phyloP scores from a whole-genome alignment of 1,284 basidiomycete species.

The Wallemia mellicola region DNA sequence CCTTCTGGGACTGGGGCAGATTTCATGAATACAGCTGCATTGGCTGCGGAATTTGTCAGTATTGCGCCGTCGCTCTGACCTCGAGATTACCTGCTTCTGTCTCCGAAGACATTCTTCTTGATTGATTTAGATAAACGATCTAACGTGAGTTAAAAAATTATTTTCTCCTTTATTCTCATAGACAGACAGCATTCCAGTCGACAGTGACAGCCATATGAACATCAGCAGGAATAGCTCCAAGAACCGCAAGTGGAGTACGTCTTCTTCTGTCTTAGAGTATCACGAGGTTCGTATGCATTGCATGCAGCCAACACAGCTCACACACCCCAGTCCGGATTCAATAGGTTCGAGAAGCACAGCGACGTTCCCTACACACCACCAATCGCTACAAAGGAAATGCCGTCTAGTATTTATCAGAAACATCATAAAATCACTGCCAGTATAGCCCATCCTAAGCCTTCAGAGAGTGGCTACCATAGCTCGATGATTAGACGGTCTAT shows the following conservation, averaged over 20 bases:
- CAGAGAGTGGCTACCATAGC: not conserved
- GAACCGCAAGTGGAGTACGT: not conserved
- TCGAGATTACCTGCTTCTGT: not conserved
- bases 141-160: too few species aligned
- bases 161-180: not conserved
- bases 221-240: not conserved
- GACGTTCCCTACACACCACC: not conserved
- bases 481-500: not conserved
- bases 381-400: not conserved
- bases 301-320: not conserved
- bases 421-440: not conserved
- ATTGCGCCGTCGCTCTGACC: not conserved
- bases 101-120: too few species aligned
- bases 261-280: not conserved
- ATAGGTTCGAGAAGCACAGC: not conserved
- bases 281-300: not conserved
- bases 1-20: conserved; percentile 46
- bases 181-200: not conserved
- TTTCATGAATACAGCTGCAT: conserved; percentile 40
- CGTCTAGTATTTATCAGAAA: not conserved
- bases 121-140: too few species aligned
- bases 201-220: not conserved
- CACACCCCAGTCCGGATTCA: not conserved
- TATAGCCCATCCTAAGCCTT: not conserved
- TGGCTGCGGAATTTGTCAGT: conserved; percentile 17